Conservation (phyloP, 1,284 basidiomycete genomes). For the Butyriboletus appendiculatus region DNA sequence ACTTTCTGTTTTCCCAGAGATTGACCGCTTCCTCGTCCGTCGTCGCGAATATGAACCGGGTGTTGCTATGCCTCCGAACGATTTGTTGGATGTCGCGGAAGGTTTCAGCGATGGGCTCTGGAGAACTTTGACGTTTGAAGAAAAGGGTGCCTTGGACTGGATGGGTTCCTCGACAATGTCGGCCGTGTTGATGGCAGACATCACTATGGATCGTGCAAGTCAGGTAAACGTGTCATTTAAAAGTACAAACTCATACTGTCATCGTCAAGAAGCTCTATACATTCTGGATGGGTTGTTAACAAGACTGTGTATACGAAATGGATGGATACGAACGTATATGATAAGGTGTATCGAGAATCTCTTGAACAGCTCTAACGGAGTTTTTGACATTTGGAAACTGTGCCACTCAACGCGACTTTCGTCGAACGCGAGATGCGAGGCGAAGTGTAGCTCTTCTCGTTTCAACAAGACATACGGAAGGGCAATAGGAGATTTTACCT, state of each 20-base stretch:
- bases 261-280: constrained; percentile 81
- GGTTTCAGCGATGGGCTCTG: constrained; percentile 61
- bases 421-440: constrained; percentile 74
- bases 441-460: constrained; percentile 64
- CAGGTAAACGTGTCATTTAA: not conserved
- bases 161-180: constrained; percentile 57
- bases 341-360: constrained; percentile 69
- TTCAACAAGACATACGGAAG: not conserved
- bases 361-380: constrained; percentile 76
- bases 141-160: constrained; percentile 81
- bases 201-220: constrained; percentile 48
- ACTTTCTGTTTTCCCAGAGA: too few species aligned
- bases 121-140: constrained; percentile 86
- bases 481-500: constrained; percentile 37
- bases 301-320: constrained; percentile 7
- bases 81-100: constrained; percentile 62
- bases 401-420: constrained; percentile 71
- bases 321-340: constrained; percentile 50
- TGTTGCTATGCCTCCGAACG: constrained; percentile 67
- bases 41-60: constrained; percentile 73
- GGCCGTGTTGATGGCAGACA: constrained; percentile 74
- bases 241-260: constrained; percentile 45
- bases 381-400: constrained; percentile 64
- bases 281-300: constrained; percentile 51
- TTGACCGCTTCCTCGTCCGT: too few species aligned